Conservation (phyloP, 495 filamentous ascomycete species). For the Aspergillus diversus region DNA sequence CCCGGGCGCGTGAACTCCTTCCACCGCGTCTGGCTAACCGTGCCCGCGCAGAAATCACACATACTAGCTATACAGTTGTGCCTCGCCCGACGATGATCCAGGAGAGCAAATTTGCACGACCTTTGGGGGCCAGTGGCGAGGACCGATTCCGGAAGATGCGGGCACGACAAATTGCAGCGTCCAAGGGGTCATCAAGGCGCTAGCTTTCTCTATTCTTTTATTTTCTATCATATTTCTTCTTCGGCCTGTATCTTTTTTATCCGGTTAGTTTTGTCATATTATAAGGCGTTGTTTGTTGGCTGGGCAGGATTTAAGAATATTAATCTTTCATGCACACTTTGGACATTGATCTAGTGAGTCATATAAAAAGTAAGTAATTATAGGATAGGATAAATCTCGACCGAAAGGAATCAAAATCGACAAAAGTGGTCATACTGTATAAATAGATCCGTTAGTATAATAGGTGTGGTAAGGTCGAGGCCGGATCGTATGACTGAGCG, state of each 20-base stretch:
- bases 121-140: slow-evolving; percentile 72
- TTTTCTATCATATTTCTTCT: slow-evolving; percentile 15
- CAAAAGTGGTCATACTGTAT: too few species aligned
- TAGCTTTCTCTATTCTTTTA: slow-evolving; percentile 16
- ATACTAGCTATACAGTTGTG: slow-evolving; percentile 80
- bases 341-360: neutral
- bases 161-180: slow-evolving; percentile 61
- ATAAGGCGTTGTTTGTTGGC: neutral
- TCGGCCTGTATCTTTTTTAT: slow-evolving; percentile 5
- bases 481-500: slow-evolving; percentile 19
- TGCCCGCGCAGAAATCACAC: slow-evolving; percentile 69
- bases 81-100: slow-evolving; percentile 62
- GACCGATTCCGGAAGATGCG: slow-evolving; percentile 85
- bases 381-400: neutral
- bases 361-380: neutral
- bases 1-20: slow-evolving; percentile 71
- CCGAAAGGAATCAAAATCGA: neutral
- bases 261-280: neutral
- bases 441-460: too few species aligned
- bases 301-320: slow-evolving; percentile 3
- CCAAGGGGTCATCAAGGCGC: slow-evolving; percentile 50
- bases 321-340: neutral
- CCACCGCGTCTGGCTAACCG: slow-evolving; percentile 70
- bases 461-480: too few species aligned
- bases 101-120: slow-evolving; percentile 58